Conservation (phyloP, 768 basidiomycete genomes). For the Mycena crocata region DNA sequence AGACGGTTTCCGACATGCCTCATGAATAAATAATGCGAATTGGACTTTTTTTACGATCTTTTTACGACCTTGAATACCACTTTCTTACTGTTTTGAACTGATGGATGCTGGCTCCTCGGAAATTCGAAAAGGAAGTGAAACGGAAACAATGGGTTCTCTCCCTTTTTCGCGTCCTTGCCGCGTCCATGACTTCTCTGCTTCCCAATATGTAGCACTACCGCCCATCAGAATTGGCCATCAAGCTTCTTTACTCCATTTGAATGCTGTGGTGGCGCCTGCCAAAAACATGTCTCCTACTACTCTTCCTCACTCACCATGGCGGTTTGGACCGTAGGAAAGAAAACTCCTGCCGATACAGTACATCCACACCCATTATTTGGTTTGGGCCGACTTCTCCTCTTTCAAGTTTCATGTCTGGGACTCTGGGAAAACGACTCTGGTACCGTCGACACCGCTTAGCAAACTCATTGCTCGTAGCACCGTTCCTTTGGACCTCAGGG, state of each 20-base stretch:
- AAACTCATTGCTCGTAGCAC: too few relatives aligned
- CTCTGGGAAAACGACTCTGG: too few relatives aligned
- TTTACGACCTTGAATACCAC: constrained; percentile 19
- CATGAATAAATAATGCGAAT: constrained; percentile 65
- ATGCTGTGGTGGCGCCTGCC: too few relatives aligned
- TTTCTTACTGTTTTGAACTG: background rate
- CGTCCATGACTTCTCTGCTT: background rate
- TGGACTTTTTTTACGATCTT: constrained; percentile 14
- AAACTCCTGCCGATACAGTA: too few relatives aligned
- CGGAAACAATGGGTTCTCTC: background rate
- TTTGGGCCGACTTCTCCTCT: too few relatives aligned
- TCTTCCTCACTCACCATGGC: too few relatives aligned
- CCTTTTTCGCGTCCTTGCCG: background rate
- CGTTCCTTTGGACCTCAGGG: too few relatives aligned
- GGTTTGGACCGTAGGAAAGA: too few relatives aligned
- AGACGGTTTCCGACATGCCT: constrained; percentile 85
- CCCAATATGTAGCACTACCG: constrained; percentile 4
- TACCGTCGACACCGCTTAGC: too few relatives aligned
- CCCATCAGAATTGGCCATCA: constrained; percentile 9
- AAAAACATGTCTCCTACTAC: too few relatives aligned
- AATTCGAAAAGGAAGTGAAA: background rate
- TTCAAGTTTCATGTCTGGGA: too few relatives aligned
- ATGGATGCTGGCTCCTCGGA: background rate
- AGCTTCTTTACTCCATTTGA: constrained; percentile 15
- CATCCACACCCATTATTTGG: too few relatives aligned